These are phyloP conservation scores for Monilinia fructigena DNA, from an alignment of 2,329 filamentous ascomycete genomes.

Conservation along the genomic window DNA sequence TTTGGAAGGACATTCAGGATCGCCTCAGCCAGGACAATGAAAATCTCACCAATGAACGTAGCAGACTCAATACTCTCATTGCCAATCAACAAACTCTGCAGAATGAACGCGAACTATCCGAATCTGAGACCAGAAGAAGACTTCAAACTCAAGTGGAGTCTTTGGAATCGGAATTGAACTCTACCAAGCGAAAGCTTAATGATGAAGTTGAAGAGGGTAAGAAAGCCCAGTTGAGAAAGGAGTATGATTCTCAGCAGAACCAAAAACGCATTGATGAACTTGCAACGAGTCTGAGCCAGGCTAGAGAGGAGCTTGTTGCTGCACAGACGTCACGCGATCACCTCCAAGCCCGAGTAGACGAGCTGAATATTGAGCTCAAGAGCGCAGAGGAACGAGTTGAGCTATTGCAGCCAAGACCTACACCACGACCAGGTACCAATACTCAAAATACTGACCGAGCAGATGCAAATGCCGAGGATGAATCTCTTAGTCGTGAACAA, in stretches of 20 bases:
- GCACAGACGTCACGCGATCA: conserved; percentile 87
- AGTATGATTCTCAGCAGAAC: conserved; percentile 83
- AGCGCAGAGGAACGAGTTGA: conserved; percentile 85
- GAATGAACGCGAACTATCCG: conserved; percentile 85
- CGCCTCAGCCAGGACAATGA: conserved; percentile 88
- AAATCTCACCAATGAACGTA: conserved; percentile 76
- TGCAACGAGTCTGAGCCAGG: conserved; percentile 72
- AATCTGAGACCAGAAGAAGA: conserved; percentile 77
- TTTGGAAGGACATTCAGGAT: conserved; percentile 92
- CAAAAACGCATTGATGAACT: conserved; percentile 94
- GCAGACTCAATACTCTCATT: conserved; percentile 77
- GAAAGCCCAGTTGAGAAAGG: conserved; percentile 78
- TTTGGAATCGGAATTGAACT: conserved; percentile 74
- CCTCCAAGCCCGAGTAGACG: conserved; percentile 82
- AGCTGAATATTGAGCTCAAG: conserved; percentile 82
- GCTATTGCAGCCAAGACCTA: conserved; percentile 77
- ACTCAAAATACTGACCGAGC: conserved; percentile 45
- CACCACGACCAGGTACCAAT: conserved; percentile 53
- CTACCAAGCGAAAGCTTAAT: conserved; percentile 77
- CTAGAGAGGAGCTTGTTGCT: conserved; percentile 81
- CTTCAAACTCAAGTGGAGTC: conserved; percentile 75
- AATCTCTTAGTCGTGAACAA: conserved; percentile 66
- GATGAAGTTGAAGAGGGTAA: conserved; percentile 82
- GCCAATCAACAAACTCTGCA: conserved; percentile 83
- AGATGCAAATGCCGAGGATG: conserved; percentile 49